These are phyloP conservation scores for Biscogniauxia sp. DNA, from an alignment of 2,329 filamentous ascomycete species.

Conservation along the genomic window DNA sequence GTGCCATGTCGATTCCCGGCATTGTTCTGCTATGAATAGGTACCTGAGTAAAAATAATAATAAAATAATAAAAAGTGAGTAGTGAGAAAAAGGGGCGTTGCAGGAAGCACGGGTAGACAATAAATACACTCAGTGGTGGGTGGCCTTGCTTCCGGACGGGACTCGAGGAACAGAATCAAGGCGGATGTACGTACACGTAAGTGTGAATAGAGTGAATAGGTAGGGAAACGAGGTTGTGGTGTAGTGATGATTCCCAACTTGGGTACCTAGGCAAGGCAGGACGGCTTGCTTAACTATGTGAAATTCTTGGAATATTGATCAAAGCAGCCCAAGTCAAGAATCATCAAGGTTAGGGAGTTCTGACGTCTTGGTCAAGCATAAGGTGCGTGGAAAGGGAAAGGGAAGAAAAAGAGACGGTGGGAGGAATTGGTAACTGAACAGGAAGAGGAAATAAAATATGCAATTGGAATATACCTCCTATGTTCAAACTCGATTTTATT, in stretches of 20 bases:
- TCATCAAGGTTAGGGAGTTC: no score
- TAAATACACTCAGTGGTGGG: neutral
- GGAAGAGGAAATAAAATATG: neutral
- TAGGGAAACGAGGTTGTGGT: neutral
- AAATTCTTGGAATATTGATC: neutral
- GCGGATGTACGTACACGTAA: neutral
- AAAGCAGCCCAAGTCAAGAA: no score
- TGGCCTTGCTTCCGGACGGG: neutral
- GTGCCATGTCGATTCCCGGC: constrained; percentile 35
- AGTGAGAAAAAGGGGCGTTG: constrained; percentile 1
- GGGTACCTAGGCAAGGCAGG: neutral
- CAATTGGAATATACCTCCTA: neutral
- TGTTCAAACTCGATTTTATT: no score
- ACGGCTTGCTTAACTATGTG: neutral
- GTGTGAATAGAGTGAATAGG: neutral
- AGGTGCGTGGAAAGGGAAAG: no score
- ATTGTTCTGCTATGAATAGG: constrained; percentile 23
- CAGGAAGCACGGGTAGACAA: neutral
- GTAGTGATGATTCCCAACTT: neutral
- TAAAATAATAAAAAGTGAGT: neutral
- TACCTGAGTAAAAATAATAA: neutral
- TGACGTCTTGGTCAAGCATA: no score
- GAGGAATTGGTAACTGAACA: no score
- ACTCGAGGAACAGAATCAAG: neutral
- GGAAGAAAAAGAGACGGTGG: no score